These are phyloP conservation scores for Solanum bulbocastanum DNA, from an alignment of 257 asterid species.

Conservation along the genomic window DNA sequence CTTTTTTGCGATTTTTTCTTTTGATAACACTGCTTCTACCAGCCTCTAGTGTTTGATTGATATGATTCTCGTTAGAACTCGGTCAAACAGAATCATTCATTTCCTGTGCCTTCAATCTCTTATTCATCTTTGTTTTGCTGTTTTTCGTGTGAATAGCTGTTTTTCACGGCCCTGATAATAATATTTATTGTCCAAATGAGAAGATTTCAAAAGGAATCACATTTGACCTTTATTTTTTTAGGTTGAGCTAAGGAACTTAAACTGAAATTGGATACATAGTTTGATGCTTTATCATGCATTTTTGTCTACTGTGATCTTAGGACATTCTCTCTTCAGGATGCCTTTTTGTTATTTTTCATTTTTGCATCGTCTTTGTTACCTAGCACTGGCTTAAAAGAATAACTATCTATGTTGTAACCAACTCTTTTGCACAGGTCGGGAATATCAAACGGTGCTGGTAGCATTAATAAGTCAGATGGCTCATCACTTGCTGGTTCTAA, in stretches of 20 bases:
- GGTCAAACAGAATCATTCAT: background rate
- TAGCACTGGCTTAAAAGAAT: background rate
- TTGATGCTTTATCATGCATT: background rate
- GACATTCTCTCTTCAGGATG: background rate
- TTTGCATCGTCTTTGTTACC: background rate
- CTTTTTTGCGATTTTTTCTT: background rate
- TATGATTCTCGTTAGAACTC: background rate
- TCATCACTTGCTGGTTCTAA: conserved; percentile 52
- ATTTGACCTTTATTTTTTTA: background rate
- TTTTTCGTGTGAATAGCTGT: background rate
- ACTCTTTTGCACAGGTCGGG: conserved; percentile 47
- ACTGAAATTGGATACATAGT: background rate
- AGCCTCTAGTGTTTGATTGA: background rate
- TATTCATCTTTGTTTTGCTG: background rate
- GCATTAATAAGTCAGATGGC: conserved; percentile 49
- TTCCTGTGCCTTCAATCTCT: background rate
- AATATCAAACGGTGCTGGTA: conserved; percentile 32
- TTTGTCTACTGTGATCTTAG: background rate
- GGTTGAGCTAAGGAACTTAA: background rate
- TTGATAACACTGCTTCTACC: background rate
- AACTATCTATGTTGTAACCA: background rate
- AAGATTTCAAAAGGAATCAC: background rate
- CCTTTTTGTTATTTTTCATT: background rate
- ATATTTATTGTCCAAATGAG: background rate
- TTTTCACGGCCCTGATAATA: background rate